Base-by-base conservation (phyloP, 129 eudicot genomes). In the Escallonia herrerae region DNA sequence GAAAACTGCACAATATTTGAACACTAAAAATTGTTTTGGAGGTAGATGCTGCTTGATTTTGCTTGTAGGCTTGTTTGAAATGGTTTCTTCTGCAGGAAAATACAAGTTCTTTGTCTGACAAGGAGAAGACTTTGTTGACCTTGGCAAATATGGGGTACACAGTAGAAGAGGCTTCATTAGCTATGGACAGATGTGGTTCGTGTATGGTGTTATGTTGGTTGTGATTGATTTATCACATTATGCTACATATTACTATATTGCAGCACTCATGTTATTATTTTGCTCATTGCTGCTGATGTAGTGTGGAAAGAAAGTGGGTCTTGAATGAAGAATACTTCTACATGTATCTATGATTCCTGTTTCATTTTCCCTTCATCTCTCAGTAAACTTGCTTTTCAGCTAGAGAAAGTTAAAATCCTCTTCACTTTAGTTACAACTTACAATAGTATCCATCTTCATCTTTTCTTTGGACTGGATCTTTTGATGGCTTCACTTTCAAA, bases 131-230 rank as follows among this genome's bases (percentile, higher is more conserved):
- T 45, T 43, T 83, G 64, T 66, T 62, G 65, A 56, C 81, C 54
- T 80, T 90, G 67, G 73, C 63, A 41, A 79, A 82, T 22, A 90
- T 90, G 97, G 91, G 91, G 52, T 90, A 83, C 67, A 58, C 85
- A 1, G 50, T 64, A 42, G 87, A 86, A 62, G 97, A 86, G 80
- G 82, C 88, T 60, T 73, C 81, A 55, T 74, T 84, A 71, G 97
- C 97, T 57, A 69, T 90, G 60, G 87, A 82, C 62, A 86, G 97
- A 90, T 90, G 95, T 80, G 97, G 95, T 90, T 53, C 43, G 89
- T 77, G 54, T 65, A 50, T 47, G 11, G 10, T 59, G 12, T 67
- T 49, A 39, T 49, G n/a, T 10, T 50, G 41, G 15, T 54, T 10
- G 40, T n/a, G 8, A 58, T 8, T 67, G 62, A 5, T 56, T 55